Percentiles rank a stretch among this genome's conserved stretches.
phyloP scores from a whole-genome alignment of 306 rosid genomes.

The Prunus davidiana region DNA sequence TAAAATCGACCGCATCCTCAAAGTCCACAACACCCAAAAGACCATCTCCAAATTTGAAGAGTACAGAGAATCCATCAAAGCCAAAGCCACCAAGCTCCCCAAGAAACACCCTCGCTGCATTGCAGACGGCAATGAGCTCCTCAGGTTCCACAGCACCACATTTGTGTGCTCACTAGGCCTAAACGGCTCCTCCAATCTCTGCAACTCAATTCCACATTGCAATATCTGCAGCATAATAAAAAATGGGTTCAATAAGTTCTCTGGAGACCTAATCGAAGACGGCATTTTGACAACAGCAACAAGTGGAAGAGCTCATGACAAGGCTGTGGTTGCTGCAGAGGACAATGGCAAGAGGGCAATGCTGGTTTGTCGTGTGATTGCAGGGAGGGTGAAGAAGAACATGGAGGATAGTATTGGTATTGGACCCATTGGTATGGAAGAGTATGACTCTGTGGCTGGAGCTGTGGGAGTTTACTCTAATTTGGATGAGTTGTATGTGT shows the following conservation, averaged over 20 bases:
- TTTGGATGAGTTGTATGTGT: constrained; percentile 86
- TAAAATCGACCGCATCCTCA: constrained; percentile 84
- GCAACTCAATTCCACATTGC: constrained; percentile 74
- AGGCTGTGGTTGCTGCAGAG: constrained; percentile 30
- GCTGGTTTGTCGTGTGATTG: constrained; percentile 97
- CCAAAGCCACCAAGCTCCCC: constrained; percentile 64
- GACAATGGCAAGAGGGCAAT: constrained; percentile 61
- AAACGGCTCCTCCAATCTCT: constrained; percentile 78
- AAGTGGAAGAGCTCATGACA: constrained; percentile 89
- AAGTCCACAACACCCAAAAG: constrained; percentile 79
- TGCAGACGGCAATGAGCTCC: constrained; percentile 94
- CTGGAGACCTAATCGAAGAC: constrained; percentile 24
- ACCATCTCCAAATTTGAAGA: constrained; percentile 81
- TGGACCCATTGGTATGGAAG: constrained; percentile 49
- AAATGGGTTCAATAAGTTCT: constrained; percentile 52
- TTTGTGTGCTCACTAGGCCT: constrained; percentile 76
- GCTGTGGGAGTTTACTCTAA: constrained; percentile 78
- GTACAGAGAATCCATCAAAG: constrained; percentile 80
- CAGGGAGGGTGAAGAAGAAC: constrained; percentile 93
- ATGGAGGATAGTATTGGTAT: constrained; percentile 35
- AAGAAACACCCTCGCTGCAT: constrained; percentile 90
- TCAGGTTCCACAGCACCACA: constrained; percentile 84
- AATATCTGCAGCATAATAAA: constrained; percentile 67
- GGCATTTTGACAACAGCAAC: constrained; percentile 88
- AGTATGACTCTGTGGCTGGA: constrained; percentile 75